Conservation (phyloP, 2,329 filamentous ascomycete species). For the Botrytis squamosa region DNA sequence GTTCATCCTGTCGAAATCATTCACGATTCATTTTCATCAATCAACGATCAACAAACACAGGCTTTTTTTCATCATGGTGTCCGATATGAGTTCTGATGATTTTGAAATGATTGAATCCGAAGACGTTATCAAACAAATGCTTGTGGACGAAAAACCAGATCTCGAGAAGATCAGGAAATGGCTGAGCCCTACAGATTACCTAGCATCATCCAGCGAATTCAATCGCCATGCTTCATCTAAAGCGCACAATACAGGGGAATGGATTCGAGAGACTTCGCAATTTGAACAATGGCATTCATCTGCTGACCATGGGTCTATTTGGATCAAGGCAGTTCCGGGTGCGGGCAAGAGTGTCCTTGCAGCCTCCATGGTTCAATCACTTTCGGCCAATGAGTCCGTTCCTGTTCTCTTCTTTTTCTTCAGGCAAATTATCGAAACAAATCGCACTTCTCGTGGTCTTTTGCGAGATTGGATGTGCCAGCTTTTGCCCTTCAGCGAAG, state of each 20-base stretch:
- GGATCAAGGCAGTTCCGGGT: conserved; percentile 49
- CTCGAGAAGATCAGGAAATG: conserved; percentile 13
- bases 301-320: conserved; percentile 43
- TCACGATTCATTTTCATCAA: background rate
- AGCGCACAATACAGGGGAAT: conserved; percentile 28
- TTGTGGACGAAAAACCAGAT: background rate
- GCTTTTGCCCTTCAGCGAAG: conserved; percentile 34
- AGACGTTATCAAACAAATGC: background rate
- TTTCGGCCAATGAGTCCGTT: conserved; percentile 6
- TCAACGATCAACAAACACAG: no score
- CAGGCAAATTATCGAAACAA: conserved; percentile 40
- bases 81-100: background rate
- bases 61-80: background rate
- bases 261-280: conserved; percentile 28
- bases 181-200: conserved; percentile 31
- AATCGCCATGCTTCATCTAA: conserved; percentile 28
- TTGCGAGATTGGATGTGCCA: conserved; percentile 41
- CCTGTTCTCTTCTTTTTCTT: conserved; percentile 44
- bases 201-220: conserved; percentile 26
- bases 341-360: conserved; percentile 47
- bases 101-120: conserved; percentile 6
- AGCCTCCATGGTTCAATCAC: conserved; percentile 28
- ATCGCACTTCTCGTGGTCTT: conserved; percentile 34
- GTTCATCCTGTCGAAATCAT: background rate
- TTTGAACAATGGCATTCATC: conserved; percentile 29